phyloP scores from a whole-genome alignment of 2,329 filamentous ascomycete species.

The Coniella vitis region DNA sequence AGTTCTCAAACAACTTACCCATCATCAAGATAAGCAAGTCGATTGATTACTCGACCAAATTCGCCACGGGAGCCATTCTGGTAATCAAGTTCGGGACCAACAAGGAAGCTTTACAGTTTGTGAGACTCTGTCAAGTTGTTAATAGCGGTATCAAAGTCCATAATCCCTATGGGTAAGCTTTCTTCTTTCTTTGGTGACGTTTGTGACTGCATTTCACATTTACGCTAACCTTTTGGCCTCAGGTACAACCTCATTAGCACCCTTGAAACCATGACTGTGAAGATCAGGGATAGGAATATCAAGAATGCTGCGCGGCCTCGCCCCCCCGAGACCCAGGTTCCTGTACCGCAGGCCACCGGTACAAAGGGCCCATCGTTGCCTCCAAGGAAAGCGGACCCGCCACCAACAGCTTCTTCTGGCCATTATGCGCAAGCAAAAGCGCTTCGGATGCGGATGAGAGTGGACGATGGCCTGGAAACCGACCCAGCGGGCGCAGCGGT shows the following conservation, averaged over 20 bases:
- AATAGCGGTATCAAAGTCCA: neutral
- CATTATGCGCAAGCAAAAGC: neutral
- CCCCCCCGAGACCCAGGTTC: neutral
- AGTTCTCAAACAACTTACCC: neutral
- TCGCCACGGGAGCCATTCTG: neutral
- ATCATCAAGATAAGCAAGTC: conserved; percentile 2
- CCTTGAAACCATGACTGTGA: neutral
- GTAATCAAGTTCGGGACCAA: conserved; percentile 7
- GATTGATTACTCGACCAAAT: neutral
- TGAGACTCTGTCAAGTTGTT: neutral
- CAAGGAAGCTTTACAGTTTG: conserved; percentile 5
- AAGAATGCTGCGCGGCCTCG: neutral
- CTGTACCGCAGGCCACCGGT: neutral
- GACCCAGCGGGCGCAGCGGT: neutral
- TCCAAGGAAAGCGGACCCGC: neutral
- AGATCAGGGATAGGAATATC: neutral
- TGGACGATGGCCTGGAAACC: neutral
- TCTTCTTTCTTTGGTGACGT: too few species aligned
- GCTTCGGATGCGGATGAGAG: conserved; percentile 8
- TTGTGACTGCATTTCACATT: neutral
- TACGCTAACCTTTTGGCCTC: too few species aligned
- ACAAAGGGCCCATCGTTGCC: neutral
- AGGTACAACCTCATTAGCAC: neutral
- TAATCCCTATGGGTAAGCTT: conserved; percentile 1
- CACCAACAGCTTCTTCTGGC: neutral